phyloP scores from a whole-genome alignment of 352 stramenopile genomes.

The Globisporangium echinulatum region DNA sequence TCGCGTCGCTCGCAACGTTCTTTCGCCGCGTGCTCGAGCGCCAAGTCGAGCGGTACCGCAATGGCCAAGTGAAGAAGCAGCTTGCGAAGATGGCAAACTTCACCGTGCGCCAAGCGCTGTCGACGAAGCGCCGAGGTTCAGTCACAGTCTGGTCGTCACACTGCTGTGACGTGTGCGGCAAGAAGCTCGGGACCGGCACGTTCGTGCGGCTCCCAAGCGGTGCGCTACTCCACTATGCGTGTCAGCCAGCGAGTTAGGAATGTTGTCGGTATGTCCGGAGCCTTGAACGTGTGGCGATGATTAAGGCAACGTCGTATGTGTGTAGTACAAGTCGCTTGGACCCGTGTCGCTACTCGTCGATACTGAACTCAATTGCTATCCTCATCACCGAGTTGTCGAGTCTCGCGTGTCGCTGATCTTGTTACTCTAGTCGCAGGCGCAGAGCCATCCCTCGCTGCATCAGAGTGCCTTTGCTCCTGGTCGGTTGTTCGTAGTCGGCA shows the following conservation, averaged over 20 bases:
- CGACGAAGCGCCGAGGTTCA: slow-evolving; percentile 53
- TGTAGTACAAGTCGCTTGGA: no score
- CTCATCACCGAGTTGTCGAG: background rate
- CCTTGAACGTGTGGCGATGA: no score
- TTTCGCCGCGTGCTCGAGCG: slow-evolving; percentile 71
- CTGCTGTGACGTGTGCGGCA: slow-evolving; percentile 61
- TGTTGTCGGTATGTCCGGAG: no score
- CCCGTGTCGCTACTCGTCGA: no score
- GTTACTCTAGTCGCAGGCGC: no score
- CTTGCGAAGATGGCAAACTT: slow-evolving; percentile 88
- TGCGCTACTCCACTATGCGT: slow-evolving; percentile 69
- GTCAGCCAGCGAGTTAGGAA: slow-evolving; percentile 31
- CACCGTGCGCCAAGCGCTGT: slow-evolving; percentile 59
- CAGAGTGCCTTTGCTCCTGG: background rate
- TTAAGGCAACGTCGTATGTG: no score
- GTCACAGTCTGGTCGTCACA: slow-evolving; percentile 76
- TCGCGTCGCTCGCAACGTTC: slow-evolving; percentile 43
- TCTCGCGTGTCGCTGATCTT: background rate
- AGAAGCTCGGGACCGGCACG: slow-evolving; percentile 60
- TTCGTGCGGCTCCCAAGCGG: slow-evolving; percentile 62
- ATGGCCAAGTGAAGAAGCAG: slow-evolving; percentile 81
- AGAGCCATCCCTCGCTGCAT: no score
- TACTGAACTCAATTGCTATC: no score
- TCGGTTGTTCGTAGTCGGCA: slow-evolving; percentile 2
- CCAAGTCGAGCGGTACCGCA: slow-evolving; percentile 67